phyloP scores from a whole-genome alignment of 2,329 filamentous ascomycete genomes.

The Thielaviopsis ethacetica region DNA sequence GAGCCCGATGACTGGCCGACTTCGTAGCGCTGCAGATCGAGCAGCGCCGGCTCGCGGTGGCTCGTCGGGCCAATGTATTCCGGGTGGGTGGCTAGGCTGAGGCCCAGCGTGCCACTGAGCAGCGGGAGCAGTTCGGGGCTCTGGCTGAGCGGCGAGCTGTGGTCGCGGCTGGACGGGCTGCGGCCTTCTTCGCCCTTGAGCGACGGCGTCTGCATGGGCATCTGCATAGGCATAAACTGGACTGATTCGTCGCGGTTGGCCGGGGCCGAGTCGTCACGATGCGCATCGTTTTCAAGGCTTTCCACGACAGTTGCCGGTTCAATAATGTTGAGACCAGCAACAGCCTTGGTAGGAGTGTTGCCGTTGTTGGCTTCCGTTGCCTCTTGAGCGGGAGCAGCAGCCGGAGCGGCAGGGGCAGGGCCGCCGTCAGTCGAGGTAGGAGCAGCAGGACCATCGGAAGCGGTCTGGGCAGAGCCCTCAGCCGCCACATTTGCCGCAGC shows the following conservation, averaged over 20 bases:
- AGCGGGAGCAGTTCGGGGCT: slow-evolving; percentile 15
- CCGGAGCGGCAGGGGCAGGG: not conserved
- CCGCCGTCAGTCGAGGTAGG: not conserved
- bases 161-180: not conserved
- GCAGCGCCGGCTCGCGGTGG: slow-evolving; percentile 39
- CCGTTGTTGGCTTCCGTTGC: not conserved
- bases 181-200: not conserved
- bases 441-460: slow-evolving; percentile 9
- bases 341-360: not conserved
- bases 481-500: not conserved
- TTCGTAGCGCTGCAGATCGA: slow-evolving; percentile 39
- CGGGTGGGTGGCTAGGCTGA: slow-evolving; percentile 42
- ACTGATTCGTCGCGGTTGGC: not conserved
- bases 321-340: no score
- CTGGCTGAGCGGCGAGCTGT: slow-evolving; percentile 1
- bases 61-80: slow-evolving; percentile 43
- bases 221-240: no score
- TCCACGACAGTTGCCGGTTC: not conserved
- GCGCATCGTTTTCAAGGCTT: not conserved
- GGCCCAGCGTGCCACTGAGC: slow-evolving; percentile 30
- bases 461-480: slow-evolving; percentile 9
- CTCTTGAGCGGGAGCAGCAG: not conserved
- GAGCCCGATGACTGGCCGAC: slow-evolving; percentile 14
- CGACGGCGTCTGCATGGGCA: not conserved
- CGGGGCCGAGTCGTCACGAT: not conserved